These are phyloP conservation scores for Flaveria trinervia DNA, from an alignment of 129 eudicot genomes.

Conservation along the genomic window DNA sequence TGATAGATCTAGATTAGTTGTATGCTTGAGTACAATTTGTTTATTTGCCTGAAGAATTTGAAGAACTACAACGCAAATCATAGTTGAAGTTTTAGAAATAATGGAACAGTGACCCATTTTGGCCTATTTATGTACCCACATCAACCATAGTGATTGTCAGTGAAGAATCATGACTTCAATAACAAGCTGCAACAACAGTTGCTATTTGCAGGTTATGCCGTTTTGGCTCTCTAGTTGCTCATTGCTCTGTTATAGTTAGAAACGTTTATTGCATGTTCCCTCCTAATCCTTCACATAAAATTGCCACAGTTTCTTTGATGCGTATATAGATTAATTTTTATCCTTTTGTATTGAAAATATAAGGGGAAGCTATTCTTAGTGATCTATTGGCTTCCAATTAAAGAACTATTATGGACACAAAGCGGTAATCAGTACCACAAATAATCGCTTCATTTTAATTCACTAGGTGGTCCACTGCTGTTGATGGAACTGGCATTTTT, in stretches of 20 bases:
- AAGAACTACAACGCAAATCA: not conserved
- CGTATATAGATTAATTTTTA: not conserved
- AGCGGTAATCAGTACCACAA: not conserved
- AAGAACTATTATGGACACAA: constrained; percentile 9
- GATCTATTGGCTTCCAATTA: constrained; percentile 5
- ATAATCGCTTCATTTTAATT: not conserved
- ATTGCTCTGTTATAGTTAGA: not conserved
- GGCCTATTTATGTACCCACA: not conserved
- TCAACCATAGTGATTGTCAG: not conserved
- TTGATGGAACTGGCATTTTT: constrained; percentile 92
- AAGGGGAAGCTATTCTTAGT: not conserved
- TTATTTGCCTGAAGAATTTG: not conserved
- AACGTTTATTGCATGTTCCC: not conserved
- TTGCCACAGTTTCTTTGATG: constrained; percentile 6
- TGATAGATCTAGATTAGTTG: not conserved
- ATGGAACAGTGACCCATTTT: not conserved
- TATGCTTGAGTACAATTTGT: not conserved
- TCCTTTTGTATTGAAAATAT: constrained; percentile 5
- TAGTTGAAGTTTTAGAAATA: not conserved
- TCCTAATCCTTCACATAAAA: not conserved
- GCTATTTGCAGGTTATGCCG: constrained; percentile 6
- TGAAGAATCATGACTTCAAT: constrained; percentile 1
- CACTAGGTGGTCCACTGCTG: constrained; percentile 83
- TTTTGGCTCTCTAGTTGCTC: not conserved
- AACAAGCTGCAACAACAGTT: not conserved